These are phyloP conservation scores for Colletotrichum lentis DNA, from an alignment of 2,329 filamentous ascomycete genomes.

Conservation along the genomic window DNA sequence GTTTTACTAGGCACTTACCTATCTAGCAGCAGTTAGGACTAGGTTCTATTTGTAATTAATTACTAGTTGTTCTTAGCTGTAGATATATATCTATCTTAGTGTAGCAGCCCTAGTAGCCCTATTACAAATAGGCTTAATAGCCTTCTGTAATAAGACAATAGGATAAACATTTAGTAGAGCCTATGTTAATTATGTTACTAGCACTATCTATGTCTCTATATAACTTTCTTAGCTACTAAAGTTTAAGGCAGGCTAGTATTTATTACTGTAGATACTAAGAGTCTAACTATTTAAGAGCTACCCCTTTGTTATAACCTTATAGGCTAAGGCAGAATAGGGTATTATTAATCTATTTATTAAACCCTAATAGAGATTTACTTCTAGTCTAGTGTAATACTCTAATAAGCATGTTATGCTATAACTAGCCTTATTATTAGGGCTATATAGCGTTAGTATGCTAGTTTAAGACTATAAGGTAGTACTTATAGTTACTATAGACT, in stretches of 20 bases:
- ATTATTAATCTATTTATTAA: conserved; percentile 11
- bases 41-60: too few relatives aligned
- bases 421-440: neutral
- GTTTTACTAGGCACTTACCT: neutral
- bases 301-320: conserved; percentile 1
- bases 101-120: neutral
- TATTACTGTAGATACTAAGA: conserved; percentile 1
- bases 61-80: neutral
- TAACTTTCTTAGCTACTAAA: too few relatives aligned
- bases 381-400: neutral
- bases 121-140: neutral
- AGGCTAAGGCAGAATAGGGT: neutral
- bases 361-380: neutral
- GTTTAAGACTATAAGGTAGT: conserved; percentile 5
- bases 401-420: neutral
- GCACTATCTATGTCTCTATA: too few relatives aligned
- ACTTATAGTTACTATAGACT: neutral
- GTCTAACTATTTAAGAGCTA: conserved; percentile 3
- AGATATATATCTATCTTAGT: neutral
- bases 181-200: neutral
- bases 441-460: neutral
- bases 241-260: conserved; percentile 4
- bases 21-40: too few relatives aligned
- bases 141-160: neutral
- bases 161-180: neutral